Evolutionary conservation across 192 early-diverging fungal species (phyloP).

Genomic region (Backusella tarrabulga): DNA sequence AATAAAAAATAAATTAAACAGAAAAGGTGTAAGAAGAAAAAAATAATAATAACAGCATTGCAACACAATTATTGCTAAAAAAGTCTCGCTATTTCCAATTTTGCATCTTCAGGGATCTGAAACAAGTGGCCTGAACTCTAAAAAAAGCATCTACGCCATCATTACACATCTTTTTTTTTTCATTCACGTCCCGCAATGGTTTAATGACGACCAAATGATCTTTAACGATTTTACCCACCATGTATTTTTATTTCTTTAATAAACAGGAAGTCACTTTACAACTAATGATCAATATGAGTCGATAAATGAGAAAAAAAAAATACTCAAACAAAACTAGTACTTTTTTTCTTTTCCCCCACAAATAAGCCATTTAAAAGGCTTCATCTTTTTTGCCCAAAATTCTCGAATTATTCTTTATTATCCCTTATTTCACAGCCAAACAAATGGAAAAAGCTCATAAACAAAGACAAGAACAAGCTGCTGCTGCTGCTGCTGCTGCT

Average conservation of each 20-base stretch:
- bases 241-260: not conserved
- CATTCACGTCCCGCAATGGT: not conserved
- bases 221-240: not conserved
- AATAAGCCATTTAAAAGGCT: not conserved
- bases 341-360: not conserved
- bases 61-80: not conserved
- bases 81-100: not conserved
- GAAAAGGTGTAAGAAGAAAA: not conserved
- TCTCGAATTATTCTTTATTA: conserved; percentile 13
- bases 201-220: not conserved
- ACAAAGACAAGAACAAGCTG: not conserved
- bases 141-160: not conserved
- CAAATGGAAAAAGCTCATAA: not conserved
- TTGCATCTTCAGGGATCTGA: not conserved
- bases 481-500: not conserved
- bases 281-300: not conserved
- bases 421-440: conserved; percentile 6
- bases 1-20: not conserved
- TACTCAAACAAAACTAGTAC: not conserved
- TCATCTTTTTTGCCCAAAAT: not conserved
- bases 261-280: not conserved
- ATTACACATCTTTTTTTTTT: not conserved
- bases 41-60: not conserved
- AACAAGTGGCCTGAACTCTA: not conserved
- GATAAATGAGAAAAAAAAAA: not conserved